Conservation (phyloP, 2,329 filamentous ascomycete genomes). For the Penicillium italicum region DNA sequence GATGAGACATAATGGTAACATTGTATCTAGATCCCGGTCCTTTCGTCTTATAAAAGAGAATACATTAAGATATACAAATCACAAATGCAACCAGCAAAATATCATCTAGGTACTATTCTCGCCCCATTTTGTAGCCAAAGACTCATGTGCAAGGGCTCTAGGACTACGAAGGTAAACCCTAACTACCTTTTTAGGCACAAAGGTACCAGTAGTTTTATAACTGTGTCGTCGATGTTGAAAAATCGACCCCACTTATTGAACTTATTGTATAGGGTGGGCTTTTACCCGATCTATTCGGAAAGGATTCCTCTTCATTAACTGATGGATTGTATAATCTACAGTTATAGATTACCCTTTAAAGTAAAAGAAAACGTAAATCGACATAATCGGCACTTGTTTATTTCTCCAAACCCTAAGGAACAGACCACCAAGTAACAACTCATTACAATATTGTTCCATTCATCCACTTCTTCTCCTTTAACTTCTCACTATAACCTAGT, state of each 20-base stretch:
- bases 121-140: too few relatives aligned
- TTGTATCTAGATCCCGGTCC: background rate
- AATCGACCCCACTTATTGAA: too few relatives aligned
- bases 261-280: too few relatives aligned
- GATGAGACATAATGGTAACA: background rate
- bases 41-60: background rate
- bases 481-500: background rate
- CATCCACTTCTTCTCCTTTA: background rate
- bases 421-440: background rate
- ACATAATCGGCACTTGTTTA: background rate
- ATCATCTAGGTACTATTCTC: too few relatives aligned
- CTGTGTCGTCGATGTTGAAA: too few relatives aligned
- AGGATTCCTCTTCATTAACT: background rate
- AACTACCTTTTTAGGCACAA: too few relatives aligned
- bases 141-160: too few relatives aligned
- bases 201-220: too few relatives aligned
- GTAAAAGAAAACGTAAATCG: background rate
- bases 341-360: background rate
- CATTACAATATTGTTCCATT: background rate
- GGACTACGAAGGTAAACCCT: too few relatives aligned
- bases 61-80: background rate
- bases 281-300: background rate
- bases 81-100: background rate
- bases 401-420: too few relatives aligned
- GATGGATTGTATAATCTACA: background rate